These are phyloP conservation scores for Alternaria gaisen DNA, from an alignment of 2,329 filamentous ascomycete genomes.

Conservation along the genomic window DNA sequence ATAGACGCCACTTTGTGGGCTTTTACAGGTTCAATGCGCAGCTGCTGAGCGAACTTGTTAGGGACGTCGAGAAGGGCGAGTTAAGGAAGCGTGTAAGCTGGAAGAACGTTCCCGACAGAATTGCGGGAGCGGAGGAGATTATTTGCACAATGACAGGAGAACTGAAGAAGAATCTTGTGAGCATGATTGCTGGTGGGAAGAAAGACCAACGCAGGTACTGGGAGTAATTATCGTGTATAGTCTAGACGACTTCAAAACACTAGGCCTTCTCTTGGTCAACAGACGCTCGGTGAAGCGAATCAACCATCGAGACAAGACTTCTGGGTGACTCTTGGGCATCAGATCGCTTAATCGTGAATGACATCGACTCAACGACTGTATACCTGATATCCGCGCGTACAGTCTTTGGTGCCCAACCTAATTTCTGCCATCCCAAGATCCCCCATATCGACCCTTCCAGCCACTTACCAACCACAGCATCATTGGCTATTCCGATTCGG, in stretches of 20 bases:
- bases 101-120: not conserved
- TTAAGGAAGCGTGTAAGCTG: not conserved
- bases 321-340: no score
- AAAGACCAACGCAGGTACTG: not conserved
- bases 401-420: not conserved
- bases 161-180: not conserved
- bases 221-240: not conserved
- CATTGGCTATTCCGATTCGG: not conserved
- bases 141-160: not conserved
- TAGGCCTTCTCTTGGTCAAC: no score
- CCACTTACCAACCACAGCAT: not conserved
- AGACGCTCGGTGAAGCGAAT: no score
- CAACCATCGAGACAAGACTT: no score
- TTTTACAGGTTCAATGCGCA: conserved; percentile 3
- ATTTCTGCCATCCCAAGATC: not conserved
- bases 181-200: not conserved
- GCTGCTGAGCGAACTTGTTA: not conserved
- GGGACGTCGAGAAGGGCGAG: not conserved
- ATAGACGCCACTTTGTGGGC: not conserved
- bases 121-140: conserved; percentile 2
- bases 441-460: not conserved
- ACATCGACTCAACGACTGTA: no score
- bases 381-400: not conserved
- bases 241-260: no score
- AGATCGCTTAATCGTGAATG: no score